These are phyloP conservation scores for Circinella minor DNA, from an alignment of 371 early-diverging fungal species.

Conservation along the genomic window DNA sequence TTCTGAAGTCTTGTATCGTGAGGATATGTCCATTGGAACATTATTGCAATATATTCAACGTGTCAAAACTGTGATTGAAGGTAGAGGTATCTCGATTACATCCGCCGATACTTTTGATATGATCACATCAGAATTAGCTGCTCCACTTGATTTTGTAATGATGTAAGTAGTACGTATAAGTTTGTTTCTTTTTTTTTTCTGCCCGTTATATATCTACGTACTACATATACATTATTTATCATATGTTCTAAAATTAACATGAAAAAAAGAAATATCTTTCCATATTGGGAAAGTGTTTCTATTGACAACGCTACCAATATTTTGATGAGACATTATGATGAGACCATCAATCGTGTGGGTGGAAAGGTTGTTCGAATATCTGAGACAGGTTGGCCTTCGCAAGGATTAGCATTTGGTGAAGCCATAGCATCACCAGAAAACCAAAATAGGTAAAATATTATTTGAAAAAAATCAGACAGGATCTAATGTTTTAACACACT, in stretches of 20 bases:
- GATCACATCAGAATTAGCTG: conserved; percentile 49
- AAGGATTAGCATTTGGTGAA: conserved; percentile 50
- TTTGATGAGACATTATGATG: conserved; percentile 51
- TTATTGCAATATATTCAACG: conserved; percentile 37
- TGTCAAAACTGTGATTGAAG: conserved; percentile 31
- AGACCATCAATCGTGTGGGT: conserved; percentile 41
- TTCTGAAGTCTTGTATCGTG: conserved; percentile 64
- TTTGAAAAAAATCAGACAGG: background rate
- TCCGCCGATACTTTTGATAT: conserved; percentile 62
- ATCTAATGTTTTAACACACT: background rate
- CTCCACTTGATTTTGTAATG: conserved; percentile 59
- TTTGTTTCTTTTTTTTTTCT: too few relatives aligned
- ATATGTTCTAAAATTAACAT: background rate
- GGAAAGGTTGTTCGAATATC: conserved; percentile 61
- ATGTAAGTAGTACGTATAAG: conserved; percentile 33
- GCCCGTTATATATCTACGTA: too few relatives aligned
- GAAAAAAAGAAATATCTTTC: conserved; percentile 56
- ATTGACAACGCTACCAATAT: conserved; percentile 50
- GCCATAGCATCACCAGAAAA: conserved; percentile 57
- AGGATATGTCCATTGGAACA: conserved; percentile 39
- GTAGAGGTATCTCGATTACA: conserved; percentile 39
- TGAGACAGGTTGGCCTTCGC: conserved; percentile 72
- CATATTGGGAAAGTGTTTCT: conserved; percentile 67
- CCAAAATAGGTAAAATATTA: conserved; percentile 37
- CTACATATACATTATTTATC: background rate